phyloP scores from a whole-genome alignment of 495 filamentous ascomycete genomes.

The Parachaetomium inaequale region DNA sequence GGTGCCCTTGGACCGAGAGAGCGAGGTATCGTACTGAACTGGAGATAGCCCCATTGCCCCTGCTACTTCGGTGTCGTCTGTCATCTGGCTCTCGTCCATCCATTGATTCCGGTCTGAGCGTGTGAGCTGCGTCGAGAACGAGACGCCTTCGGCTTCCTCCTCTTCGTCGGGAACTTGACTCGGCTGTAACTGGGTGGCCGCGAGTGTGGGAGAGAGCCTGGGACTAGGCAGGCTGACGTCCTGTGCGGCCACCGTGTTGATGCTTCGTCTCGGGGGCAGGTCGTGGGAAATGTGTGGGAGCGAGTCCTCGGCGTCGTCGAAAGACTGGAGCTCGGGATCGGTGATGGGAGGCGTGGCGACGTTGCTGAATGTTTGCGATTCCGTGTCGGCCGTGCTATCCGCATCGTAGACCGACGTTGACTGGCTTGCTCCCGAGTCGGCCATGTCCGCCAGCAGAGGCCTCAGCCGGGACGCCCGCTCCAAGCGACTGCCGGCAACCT shows the following conservation, averaged over 20 bases:
- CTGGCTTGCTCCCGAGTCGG: conserved; percentile 43
- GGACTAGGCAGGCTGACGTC: conserved; percentile 93
- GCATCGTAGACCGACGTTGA: conserved; percentile 46
- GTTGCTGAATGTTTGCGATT: conserved; percentile 49
- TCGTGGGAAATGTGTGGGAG: conserved; percentile 38
- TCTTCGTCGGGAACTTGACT: conserved; percentile 40
- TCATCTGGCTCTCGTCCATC: conserved; percentile 31
- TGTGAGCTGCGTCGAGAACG: conserved; percentile 28
- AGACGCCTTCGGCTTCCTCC: conserved; percentile 34
- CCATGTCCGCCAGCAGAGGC: conserved; percentile 34
- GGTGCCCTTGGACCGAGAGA: conserved; percentile 14
- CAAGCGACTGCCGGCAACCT: conserved; percentile 24
- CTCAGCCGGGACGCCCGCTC: conserved; percentile 35
- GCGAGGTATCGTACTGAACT: conserved; percentile 16
- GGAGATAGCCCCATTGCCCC: conserved; percentile 22
- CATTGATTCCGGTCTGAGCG: conserved; percentile 23
- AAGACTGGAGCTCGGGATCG: conserved; percentile 50
- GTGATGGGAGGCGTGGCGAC: conserved; percentile 57
- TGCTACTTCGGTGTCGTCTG: conserved; percentile 27
- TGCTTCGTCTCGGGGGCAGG: conserved; percentile 40
- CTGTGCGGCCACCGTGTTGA: conserved; percentile 65
- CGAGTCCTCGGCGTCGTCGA: conserved; percentile 45
- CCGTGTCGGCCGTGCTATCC: conserved; percentile 44
- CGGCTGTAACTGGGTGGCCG: conserved; percentile 61
- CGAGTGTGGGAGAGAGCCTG: conserved; percentile 85